These are phyloP conservation scores for Magnusiomyces fungicola DNA, from an alignment of 1,139 yeast genomes.

Conservation along the genomic window DNA sequence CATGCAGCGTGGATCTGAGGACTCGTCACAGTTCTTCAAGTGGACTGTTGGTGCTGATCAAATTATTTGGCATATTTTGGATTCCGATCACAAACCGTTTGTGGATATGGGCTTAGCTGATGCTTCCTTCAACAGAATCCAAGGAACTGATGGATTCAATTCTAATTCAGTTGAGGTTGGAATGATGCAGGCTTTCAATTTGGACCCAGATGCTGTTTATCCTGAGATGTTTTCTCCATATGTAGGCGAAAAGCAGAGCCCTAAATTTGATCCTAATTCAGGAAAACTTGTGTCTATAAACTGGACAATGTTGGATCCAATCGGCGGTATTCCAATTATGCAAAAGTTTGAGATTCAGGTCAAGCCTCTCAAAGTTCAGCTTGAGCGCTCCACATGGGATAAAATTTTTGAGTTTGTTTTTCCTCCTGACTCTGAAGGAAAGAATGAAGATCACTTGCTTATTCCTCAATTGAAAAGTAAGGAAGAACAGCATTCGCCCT, in stretches of 20 bases:
- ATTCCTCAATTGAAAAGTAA: slow-evolving; percentile 10
- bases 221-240: slow-evolving; percentile 67
- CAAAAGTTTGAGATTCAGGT: slow-evolving; percentile 43
- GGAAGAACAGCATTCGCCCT: slow-evolving; percentile 7
- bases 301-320: slow-evolving; percentile 73
- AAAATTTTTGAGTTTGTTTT: slow-evolving; percentile 57
- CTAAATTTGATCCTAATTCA: slow-evolving; percentile 23
- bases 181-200: slow-evolving; percentile 63
- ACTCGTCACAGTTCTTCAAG: slow-evolving; percentile 35
- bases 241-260: slow-evolving; percentile 20
- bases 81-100: slow-evolving; percentile 54
- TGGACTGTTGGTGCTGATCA: slow-evolving; percentile 70
- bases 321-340: slow-evolving; percentile 78
- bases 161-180: slow-evolving; percentile 52
- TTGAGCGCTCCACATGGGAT: slow-evolving; percentile 64
- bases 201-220: slow-evolving; percentile 52
- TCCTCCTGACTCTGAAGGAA: slow-evolving; percentile 39
- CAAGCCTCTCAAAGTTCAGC: slow-evolving; percentile 63
- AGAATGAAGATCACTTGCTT: slow-evolving; percentile 21
- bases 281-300: slow-evolving; percentile 43
- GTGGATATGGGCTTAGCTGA: slow-evolving; percentile 64
- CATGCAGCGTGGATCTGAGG: slow-evolving; percentile 36
- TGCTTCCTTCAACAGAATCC: slow-evolving; percentile 53
- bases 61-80: slow-evolving; percentile 63
- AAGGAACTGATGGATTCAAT: slow-evolving; percentile 58